Conservation (phyloP, 495 filamentous ascomycete genomes). For the Opeltia flavorubescens region DNA sequence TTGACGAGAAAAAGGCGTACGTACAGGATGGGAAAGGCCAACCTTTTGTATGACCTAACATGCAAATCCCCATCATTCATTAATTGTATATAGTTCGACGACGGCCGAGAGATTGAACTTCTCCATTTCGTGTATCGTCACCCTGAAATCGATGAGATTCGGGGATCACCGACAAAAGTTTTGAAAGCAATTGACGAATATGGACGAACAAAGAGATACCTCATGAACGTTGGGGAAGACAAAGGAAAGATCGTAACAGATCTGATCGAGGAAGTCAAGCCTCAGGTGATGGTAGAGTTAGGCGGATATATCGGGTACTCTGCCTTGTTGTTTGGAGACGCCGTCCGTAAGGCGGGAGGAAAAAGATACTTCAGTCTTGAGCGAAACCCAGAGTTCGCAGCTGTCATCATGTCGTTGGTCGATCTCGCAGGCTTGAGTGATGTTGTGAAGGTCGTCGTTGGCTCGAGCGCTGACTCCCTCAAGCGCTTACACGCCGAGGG, state of each 20-base stretch:
- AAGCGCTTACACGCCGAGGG: constrained; percentile 33
- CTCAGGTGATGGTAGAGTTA: constrained; percentile 59
- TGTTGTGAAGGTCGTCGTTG: constrained; percentile 49
- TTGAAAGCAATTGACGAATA: constrained; percentile 61
- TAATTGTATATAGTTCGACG: constrained; percentile 35
- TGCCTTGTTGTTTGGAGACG: constrained; percentile 47
- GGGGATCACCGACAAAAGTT: constrained; percentile 48
- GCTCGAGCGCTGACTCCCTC: constrained; percentile 42
- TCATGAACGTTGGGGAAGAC: constrained; percentile 66
- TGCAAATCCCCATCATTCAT: not conserved
- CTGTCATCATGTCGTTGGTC: constrained; percentile 43
- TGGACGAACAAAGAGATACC: constrained; percentile 44
- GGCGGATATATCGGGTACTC: constrained; percentile 74
- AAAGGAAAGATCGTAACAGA: constrained; percentile 56
- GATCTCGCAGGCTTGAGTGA: constrained; percentile 54
- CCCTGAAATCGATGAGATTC: constrained; percentile 41
- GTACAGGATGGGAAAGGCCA: constrained; percentile 23
- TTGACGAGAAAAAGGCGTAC: constrained; percentile 29
- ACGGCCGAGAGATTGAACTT: constrained; percentile 60
- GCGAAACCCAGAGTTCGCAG: constrained; percentile 49
- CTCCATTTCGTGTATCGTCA: constrained; percentile 52
- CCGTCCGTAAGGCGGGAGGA: constrained; percentile 38
- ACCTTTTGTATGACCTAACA: constrained; percentile 14
- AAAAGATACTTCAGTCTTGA: constrained; percentile 48
- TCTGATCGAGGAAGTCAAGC: constrained; percentile 49